Conservation (phyloP, 371 early-diverging fungal species). For the Saksenaea oblongispora region DNA sequence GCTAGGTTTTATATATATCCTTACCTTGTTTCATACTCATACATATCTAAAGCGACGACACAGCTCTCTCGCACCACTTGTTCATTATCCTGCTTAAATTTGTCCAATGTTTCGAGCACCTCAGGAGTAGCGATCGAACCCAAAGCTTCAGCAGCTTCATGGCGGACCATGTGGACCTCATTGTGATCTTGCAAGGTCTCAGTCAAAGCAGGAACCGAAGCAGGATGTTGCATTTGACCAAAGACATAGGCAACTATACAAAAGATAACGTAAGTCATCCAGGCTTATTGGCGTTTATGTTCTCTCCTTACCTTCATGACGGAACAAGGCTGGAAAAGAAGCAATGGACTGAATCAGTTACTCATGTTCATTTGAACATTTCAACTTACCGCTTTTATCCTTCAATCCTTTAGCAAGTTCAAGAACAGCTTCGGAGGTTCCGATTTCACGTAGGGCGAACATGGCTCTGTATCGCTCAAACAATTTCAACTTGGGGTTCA, state of each 20-base stretch:
- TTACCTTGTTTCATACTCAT: conserved; percentile 84
- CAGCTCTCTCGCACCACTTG: conserved; percentile 96
- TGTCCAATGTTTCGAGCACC: conserved; percentile 72
- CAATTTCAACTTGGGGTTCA: conserved; percentile 74
- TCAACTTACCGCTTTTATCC: conserved; percentile 59
- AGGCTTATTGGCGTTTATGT: neutral
- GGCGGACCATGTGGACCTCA: conserved; percentile 97
- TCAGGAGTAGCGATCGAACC: conserved; percentile 98
- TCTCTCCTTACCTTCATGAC: conserved; percentile 82
- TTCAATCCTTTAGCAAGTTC: conserved; percentile 89
- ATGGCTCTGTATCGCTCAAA: conserved; percentile 98
- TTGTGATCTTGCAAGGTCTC: conserved; percentile 69
- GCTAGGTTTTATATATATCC: neutral
- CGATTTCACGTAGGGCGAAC: conserved; percentile 97
- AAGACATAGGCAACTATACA: conserved; percentile 89
- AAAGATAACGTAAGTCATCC: neutral
- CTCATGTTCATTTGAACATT: neutral
- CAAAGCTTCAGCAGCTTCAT: conserved; percentile 99
- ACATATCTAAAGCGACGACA: conserved; percentile 97
- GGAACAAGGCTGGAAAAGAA: conserved; percentile 76
- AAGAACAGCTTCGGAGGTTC: conserved; percentile 83
- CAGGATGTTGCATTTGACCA: conserved; percentile 97
- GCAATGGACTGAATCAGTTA: neutral
- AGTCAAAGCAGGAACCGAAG: conserved; percentile 85
- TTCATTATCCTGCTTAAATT: conserved; percentile 77